Base-by-base conservation (phyloP, 805 yeast genomes). In the Candida argentea region DNA sequence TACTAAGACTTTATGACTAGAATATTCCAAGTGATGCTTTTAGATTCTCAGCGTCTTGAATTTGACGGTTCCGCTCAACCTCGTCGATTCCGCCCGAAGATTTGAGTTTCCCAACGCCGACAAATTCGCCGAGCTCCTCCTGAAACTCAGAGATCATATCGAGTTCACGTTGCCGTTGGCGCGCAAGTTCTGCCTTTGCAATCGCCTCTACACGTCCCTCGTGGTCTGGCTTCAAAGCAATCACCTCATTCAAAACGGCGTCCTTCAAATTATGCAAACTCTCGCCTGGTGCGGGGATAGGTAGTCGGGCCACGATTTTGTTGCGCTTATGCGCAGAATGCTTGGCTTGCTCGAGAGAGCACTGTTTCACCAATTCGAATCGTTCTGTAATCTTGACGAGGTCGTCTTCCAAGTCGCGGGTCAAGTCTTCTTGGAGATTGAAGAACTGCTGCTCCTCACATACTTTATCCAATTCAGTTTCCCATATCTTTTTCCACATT, bases 401-500 rank as follows among this genome's bases (percentile, higher is more conserved):
- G 53, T 91, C 99, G 36, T 84, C 91, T 23, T 68, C 71, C 37
- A 91, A 55, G 46, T 89, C 94, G 17, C 64, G 65, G 2, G 84
- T 72, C 30, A 93, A 67, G 35, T 84, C 94, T 43, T 85, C 95
- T 51, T 89, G 96, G 12, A 85, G 66, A 31, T 82, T 82, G 55
- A 87, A 74, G 50, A 85, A 85, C 39, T 89, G 93, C 50, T 91
- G 97, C 45, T 87, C 96, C 44, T 85, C 94, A 38, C 94, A 80
- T 9, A 91, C 89, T 20, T 78, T 77, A 35, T 85, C 91, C 31
- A 91, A 66, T 46, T 86, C 95, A 4, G 77, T 61, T 47, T 87
- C 95, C 96, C 98, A 89, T 6, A 84, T 77, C 39, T 72, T 72
- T 46, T 83, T 82, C 95, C 97, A 86, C 18, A 73, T 74, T 5